phyloP scores from a whole-genome alignment of 2,329 filamentous ascomycete species.

The Hortaea sp. region DNA sequence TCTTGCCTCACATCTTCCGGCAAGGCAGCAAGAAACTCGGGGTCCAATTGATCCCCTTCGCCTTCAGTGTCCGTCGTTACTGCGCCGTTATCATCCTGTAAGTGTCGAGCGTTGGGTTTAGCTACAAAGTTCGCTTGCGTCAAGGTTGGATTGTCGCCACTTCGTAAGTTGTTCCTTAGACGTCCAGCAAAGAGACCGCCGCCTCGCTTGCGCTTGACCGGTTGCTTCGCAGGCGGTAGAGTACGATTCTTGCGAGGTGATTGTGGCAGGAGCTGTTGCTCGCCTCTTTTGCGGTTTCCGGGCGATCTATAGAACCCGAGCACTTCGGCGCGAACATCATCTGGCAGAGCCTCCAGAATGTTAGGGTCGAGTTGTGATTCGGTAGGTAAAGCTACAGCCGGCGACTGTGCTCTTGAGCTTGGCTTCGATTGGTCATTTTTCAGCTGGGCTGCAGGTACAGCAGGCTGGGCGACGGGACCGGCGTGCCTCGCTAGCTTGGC shows the following conservation, averaged over 20 bases:
- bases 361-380: constrained; percentile 78
- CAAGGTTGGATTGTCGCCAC: constrained; percentile 48
- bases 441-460: background rate
- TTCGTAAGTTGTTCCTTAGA: constrained; percentile 36
- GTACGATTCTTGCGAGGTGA: constrained; percentile 49
- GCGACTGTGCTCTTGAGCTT: constrained; percentile 18
- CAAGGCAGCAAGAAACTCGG: constrained; percentile 69
- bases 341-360: constrained; percentile 71
- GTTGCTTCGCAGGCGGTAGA: constrained; percentile 34
- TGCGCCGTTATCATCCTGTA: constrained; percentile 8
- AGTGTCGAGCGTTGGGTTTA: constrained; percentile 2
- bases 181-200: constrained; percentile 36
- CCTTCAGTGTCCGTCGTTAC: constrained; percentile 22
- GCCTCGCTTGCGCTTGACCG: constrained; percentile 58
- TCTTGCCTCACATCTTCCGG: constrained; percentile 72
- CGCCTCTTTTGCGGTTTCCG: constrained; percentile 20
- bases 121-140: constrained; percentile 66
- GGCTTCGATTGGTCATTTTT: constrained; percentile 1
- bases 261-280: constrained; percentile 27
- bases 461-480: constrained; percentile 1
- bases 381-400: constrained; percentile 39
- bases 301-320: constrained; percentile 55
- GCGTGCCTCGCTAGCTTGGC: constrained; percentile 59
- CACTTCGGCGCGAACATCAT: constrained; percentile 76
- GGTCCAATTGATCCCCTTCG: constrained; percentile 45